Evolutionary conservation across 2,329 filamentous ascomycete species (phyloP).

Genomic region (Claviceps maximensis): DNA sequence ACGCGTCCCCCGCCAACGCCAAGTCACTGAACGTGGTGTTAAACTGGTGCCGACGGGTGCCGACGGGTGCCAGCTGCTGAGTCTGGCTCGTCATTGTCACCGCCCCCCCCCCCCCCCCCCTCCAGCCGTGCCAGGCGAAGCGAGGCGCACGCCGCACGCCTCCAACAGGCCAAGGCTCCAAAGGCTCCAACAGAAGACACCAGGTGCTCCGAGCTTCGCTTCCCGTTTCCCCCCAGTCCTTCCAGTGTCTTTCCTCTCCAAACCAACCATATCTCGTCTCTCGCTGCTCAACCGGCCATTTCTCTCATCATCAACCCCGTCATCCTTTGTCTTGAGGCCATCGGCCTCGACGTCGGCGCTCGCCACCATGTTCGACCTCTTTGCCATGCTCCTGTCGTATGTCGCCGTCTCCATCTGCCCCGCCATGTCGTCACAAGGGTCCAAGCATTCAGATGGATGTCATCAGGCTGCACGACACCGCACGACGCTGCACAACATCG

Average conservation of each 20-base stretch:
- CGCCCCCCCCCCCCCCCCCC: no score
- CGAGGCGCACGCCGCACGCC: no score
- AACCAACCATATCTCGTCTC: neutral
- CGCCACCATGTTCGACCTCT: slow-evolving; percentile 57
- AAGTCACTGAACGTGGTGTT: no score
- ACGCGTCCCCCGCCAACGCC: no score
- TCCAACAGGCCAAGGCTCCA: no score
- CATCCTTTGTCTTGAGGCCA: slow-evolving; percentile 1
- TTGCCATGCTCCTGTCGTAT: slow-evolving; percentile 67
- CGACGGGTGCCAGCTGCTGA: no score
- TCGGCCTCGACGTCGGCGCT: slow-evolving; percentile 12
- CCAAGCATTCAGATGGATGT: no score
- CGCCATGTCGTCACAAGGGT: slow-evolving; percentile 11
- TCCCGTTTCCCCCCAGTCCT: no score
- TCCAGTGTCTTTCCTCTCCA: neutral
- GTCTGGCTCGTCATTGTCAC: neutral
- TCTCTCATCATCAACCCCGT: neutral
- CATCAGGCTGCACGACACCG: neutral
- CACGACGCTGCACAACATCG: neutral
- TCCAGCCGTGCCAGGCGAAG: no score
- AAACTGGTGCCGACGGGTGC: no score
- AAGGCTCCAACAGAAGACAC: no score
- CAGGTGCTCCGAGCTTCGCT: no score
- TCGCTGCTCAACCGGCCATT: neutral
- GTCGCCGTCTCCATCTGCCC: slow-evolving; percentile 21